Evolutionary conservation across 768 basidiomycete genomes (phyloP).

Genomic region (Cystofilobasidium ferigula): DNA sequence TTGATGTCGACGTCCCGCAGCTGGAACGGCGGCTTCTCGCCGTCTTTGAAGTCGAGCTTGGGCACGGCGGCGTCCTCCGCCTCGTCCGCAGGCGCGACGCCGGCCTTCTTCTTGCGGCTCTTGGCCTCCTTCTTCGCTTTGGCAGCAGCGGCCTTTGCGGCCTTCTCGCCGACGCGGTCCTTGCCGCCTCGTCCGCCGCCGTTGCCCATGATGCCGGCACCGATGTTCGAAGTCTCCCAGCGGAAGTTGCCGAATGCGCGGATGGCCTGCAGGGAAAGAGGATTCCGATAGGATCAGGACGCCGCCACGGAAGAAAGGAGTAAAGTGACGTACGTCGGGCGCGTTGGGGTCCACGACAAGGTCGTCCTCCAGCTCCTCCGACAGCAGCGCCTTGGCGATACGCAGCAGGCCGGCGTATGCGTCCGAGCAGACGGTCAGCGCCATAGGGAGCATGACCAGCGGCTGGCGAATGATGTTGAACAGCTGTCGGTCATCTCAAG

Average conservation of each 20-base stretch:
- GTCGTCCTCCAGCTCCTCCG: conserved; percentile 48
- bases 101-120: conserved; percentile 28
- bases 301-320: neutral
- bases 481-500: too few relatives aligned
- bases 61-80: conserved; percentile 20
- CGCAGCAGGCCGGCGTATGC: conserved; percentile 47
- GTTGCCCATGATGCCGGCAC: conserved; percentile 1
- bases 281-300: neutral
- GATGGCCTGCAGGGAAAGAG: neutral
- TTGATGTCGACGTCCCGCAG: conserved; percentile 44
- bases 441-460: conserved; percentile 31
- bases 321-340: neutral
- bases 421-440: conserved; percentile 40
- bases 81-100: conserved; percentile 27
- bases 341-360: conserved; percentile 42
- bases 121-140: conserved; percentile 26
- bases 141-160: conserved; percentile 32
- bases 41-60: conserved; percentile 29
- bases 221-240: conserved; percentile 16
- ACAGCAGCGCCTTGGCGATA: conserved; percentile 45
- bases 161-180: conserved; percentile 24
- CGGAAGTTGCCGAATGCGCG: conserved; percentile 21
- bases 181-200: conserved; percentile 21
- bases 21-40: conserved; percentile 42
- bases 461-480: conserved; percentile 44